Evolutionary conservation across 306 rosid genomes (phyloP).

Genomic region (Myrica gale): DNA sequence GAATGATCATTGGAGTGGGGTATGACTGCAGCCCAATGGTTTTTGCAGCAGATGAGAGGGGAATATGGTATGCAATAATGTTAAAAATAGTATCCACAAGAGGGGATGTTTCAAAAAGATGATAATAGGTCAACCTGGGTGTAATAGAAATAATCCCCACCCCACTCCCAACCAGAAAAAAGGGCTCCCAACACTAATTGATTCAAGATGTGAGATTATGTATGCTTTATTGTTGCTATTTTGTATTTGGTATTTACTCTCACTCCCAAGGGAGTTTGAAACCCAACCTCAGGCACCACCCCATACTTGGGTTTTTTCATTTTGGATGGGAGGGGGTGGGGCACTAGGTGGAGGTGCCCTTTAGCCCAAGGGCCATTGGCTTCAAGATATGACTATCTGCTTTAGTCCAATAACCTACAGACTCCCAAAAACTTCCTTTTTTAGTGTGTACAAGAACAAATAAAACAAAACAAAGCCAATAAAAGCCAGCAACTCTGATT

Average conservation of each 20-base stretch:
- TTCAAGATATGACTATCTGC: background rate
- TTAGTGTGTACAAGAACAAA: background rate
- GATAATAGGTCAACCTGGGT: background rate
- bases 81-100: background rate
- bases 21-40: conserved; percentile 87
- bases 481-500: background rate
- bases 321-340: background rate
- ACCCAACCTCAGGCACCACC: background rate
- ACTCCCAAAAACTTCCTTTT: background rate
- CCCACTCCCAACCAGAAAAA: background rate
- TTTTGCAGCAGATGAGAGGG: conserved; percentile 78
- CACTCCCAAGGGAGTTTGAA: background rate
- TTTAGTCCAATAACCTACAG: background rate
- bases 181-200: background rate
- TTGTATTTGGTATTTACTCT: background rate
- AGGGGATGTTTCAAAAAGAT: background rate
- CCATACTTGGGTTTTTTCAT: background rate
- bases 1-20: conserved; percentile 83
- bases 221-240: background rate
- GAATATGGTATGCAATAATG: conserved; percentile 66
- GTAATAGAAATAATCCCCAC: background rate
- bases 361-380: background rate
- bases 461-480: background rate
- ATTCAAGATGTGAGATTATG: background rate
- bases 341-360: background rate